phyloP scores from a whole-genome alignment of 2,329 filamentous ascomycete genomes.

The Neobulgaria alba region DNA sequence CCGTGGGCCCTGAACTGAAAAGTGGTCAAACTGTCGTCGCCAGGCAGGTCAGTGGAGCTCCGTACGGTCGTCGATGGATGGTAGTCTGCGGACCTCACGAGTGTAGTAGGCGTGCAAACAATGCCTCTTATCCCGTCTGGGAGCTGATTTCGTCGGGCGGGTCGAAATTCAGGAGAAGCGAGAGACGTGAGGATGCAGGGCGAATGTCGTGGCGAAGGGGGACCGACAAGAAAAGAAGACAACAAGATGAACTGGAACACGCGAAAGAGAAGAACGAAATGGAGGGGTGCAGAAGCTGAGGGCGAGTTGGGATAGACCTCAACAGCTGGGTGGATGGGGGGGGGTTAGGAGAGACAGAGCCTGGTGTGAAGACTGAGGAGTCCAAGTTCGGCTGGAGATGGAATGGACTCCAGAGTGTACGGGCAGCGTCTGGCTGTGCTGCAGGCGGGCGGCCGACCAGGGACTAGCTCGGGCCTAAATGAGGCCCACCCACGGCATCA shows the following conservation, averaged over 20 bases:
- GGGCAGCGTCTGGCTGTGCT: no score
- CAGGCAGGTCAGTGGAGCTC: constrained; percentile 7
- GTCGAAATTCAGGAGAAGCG: constrained; percentile 18
- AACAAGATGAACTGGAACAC: constrained; percentile 8
- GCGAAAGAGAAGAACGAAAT: constrained; percentile 2
- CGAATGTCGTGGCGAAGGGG: constrained; percentile 12
- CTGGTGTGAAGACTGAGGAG: not conserved
- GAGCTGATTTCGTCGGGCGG: constrained; percentile 4
- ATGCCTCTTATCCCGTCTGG: not conserved
- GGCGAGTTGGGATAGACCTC: constrained; percentile 6
- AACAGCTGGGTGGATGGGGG: constrained; percentile 5
- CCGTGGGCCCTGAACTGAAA: constrained; percentile 19
- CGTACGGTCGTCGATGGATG: constrained; percentile 1
- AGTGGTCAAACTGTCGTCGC: constrained; percentile 8
- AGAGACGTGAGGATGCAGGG: constrained; percentile 16
- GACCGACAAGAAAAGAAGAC: constrained; percentile 16
- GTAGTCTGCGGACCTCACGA: constrained; percentile 17
- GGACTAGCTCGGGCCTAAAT: no score
- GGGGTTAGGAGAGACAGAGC: not conserved
- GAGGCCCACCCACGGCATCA: no score
- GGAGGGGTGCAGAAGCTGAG: constrained; percentile 4
- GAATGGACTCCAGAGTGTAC: no score
- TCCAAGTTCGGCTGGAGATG: not conserved
- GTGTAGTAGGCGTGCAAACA: constrained; percentile 7
- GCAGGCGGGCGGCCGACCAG: no score